These are phyloP conservation scores for Orbilia quercus DNA, from an alignment of 2,329 filamentous ascomycete genomes.

Conservation along the genomic window DNA sequence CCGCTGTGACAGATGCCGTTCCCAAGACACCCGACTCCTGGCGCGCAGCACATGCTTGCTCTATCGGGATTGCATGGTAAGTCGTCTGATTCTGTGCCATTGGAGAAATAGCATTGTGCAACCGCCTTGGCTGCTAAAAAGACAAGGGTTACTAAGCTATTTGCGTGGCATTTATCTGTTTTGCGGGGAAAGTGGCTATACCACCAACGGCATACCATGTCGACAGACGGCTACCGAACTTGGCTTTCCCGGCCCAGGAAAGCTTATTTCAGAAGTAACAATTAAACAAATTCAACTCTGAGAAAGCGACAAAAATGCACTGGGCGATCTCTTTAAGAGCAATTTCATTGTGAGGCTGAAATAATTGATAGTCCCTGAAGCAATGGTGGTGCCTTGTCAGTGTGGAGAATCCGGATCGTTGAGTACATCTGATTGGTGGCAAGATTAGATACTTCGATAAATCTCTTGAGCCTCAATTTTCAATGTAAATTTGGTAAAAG, in stretches of 20 bases:
- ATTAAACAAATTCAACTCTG: not conserved
- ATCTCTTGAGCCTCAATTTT: not conserved
- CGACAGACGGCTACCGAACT: not conserved
- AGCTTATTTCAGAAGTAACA: slow-evolving; percentile 15
- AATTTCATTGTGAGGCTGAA: slow-evolving; percentile 9
- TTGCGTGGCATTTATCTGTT: not conserved
- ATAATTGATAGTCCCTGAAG: too few relatives aligned
- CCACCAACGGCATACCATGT: slow-evolving; percentile 4
- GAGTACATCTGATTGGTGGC: not conserved
- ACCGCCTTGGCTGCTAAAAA: slow-evolving; percentile 3
- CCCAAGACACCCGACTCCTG: slow-evolving; percentile 20
- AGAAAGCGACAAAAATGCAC: not conserved
- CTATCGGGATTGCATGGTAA: slow-evolving; percentile 18
- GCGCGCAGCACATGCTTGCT: slow-evolving; percentile 32
- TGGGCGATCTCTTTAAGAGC: not conserved
- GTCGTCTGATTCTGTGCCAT: slow-evolving; percentile 24
- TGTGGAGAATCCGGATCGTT: not conserved
- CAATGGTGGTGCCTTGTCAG: not conserved
- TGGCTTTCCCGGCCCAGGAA: not conserved
- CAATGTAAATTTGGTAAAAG: too few relatives aligned
- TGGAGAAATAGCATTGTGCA: slow-evolving; percentile 20
- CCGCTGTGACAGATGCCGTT: slow-evolving; percentile 29
- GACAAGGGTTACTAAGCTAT: not conserved
- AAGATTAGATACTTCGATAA: not conserved
- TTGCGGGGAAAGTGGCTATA: slow-evolving; percentile 8